Conservation (phyloP, 2,329 filamentous ascomycete genomes). For the Lachnellula occidentalis region DNA sequence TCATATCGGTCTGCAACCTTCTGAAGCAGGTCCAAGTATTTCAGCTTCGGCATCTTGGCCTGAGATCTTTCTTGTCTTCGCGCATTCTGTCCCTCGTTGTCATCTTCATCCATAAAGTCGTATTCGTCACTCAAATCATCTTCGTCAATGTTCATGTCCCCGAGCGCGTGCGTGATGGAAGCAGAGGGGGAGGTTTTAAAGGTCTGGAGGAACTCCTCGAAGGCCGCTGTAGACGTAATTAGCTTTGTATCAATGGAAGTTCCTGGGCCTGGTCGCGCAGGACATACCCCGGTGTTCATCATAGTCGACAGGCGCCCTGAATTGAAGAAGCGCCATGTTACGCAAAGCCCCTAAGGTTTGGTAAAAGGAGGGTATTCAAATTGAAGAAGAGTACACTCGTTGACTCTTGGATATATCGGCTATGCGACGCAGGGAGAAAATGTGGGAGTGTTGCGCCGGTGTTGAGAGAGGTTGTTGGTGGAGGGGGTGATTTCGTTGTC, state of each 20-base stretch:
- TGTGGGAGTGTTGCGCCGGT: neutral
- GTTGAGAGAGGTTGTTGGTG: constrained; percentile 1
- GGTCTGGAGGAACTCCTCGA: constrained; percentile 79
- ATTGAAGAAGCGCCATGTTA: constrained; percentile 80
- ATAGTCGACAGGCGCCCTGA: constrained; percentile 78
- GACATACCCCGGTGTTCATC: constrained; percentile 72
- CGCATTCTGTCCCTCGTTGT: constrained; percentile 45
- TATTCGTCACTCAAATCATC: constrained; percentile 85
- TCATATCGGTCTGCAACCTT: constrained; percentile 75
- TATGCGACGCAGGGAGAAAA: neutral
- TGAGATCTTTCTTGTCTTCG: constrained; percentile 42
- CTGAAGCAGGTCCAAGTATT: constrained; percentile 86
- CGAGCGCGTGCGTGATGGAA: constrained; percentile 74
- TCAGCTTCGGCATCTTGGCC: constrained; percentile 59
- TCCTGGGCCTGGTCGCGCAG: neutral
- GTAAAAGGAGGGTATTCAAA: neutral
- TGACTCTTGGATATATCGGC: neutral
- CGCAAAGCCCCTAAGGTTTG: constrained; percentile 20
- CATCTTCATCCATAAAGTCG: constrained; percentile 83
- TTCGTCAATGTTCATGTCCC: constrained; percentile 79
- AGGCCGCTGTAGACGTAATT: constrained; percentile 51
- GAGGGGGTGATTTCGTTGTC: constrained; percentile 13
- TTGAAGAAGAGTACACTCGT: neutral
- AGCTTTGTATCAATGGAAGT: constrained; percentile 1
- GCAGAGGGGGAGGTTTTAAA: constrained; percentile 77